These are phyloP conservation scores for Paecilomyces variotii DNA, from an alignment of 2,329 filamentous ascomycete species.

Conservation along the genomic window DNA sequence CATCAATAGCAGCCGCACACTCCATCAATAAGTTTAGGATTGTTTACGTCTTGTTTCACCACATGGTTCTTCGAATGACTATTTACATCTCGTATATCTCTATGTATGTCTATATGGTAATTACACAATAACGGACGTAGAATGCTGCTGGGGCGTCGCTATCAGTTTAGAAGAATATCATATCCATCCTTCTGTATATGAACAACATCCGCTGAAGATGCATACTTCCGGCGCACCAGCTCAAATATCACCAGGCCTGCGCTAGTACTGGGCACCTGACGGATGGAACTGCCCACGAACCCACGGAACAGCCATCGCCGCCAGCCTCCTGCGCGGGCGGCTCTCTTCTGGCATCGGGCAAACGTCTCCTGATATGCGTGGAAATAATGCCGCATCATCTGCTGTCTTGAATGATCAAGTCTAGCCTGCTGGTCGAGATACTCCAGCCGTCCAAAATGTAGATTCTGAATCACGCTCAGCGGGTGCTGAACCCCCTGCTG, in stretches of 20 bases:
- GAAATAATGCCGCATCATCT: constrained; percentile 48
- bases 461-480: constrained; percentile 49
- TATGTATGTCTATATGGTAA: not conserved
- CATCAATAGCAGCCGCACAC: too few relatives aligned
- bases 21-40: too few relatives aligned
- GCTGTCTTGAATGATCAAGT: constrained; percentile 30
- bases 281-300: constrained; percentile 49
- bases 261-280: constrained; percentile 56
- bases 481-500: constrained; percentile 55
- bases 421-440: constrained; percentile 49
- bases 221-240: constrained; percentile 54
- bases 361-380: constrained; percentile 55
- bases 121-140: not conserved
- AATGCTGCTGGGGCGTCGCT: not conserved
- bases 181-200: constrained; percentile 54
- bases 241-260: constrained; percentile 60
- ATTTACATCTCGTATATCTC: not conserved
- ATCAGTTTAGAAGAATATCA: constrained; percentile 49
- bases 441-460: constrained; percentile 53
- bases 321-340: constrained; percentile 47
- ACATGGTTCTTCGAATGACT: not conserved
- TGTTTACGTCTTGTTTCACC: not conserved
- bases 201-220: constrained; percentile 43
- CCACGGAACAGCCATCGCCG: constrained; percentile 49
- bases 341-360: constrained; percentile 45